Conservation (phyloP, 495 filamentous ascomycete species). For the Xylaria venustula region DNA sequence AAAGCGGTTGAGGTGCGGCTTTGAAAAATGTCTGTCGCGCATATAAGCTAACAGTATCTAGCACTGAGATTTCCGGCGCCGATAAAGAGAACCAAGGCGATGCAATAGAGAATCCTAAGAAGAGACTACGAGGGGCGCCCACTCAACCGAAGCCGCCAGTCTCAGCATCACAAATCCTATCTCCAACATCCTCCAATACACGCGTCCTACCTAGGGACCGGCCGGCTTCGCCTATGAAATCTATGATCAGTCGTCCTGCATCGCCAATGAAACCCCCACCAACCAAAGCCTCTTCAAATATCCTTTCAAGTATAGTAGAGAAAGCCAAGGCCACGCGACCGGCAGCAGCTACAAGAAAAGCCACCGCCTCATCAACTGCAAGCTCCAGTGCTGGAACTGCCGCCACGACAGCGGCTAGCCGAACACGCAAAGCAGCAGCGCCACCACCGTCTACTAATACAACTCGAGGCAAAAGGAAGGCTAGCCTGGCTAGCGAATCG, state of each 20-base stretch:
- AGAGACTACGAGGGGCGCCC: slow-evolving; percentile 33
- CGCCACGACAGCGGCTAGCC: slow-evolving; percentile 29
- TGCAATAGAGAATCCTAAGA: slow-evolving; percentile 53
- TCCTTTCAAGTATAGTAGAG: slow-evolving; percentile 61
- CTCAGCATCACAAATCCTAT: slow-evolving; percentile 59
- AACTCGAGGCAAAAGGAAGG: slow-evolving; percentile 43
- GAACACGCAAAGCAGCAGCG: slow-evolving; percentile 37
- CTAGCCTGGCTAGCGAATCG: slow-evolving; percentile 47
- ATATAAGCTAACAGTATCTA: slow-evolving; percentile 33
- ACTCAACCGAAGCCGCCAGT: slow-evolving; percentile 19
- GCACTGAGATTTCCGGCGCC: slow-evolving; percentile 62
- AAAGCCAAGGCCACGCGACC: slow-evolving; percentile 49
- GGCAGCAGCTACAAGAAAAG: slow-evolving; percentile 46
- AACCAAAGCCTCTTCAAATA: slow-evolving; percentile 29
- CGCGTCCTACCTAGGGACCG: slow-evolving; percentile 54
- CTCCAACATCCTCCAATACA: slow-evolving; percentile 79
- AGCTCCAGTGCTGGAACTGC: slow-evolving; percentile 29
- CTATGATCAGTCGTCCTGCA: slow-evolving; percentile 36
- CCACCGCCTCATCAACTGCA: slow-evolving; percentile 41
- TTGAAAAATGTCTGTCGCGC: slow-evolving; percentile 5
- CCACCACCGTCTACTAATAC: slow-evolving; percentile 30
- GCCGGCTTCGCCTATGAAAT: slow-evolving; percentile 36
- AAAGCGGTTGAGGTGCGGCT: slow-evolving; percentile 64
- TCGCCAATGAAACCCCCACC: slow-evolving; percentile 46
- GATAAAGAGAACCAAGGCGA: slow-evolving; percentile 74